Conservation (phyloP, 2,329 filamentous ascomycete genomes). For the Myriangium duriaei region DNA sequence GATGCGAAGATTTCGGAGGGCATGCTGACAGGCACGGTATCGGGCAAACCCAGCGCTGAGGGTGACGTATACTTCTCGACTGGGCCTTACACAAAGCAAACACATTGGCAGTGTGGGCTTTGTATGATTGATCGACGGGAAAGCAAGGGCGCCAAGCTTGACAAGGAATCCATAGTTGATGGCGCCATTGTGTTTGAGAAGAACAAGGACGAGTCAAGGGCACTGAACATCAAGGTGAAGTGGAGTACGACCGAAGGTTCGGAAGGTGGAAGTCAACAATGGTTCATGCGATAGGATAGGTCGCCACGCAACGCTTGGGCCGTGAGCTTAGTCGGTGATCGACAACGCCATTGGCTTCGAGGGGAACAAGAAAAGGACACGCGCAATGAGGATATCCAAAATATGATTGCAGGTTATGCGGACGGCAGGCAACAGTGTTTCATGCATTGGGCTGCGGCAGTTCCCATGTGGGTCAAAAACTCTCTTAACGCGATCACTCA, state of each 20-base stretch:
- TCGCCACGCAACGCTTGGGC: no score
- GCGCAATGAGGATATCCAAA: no score
- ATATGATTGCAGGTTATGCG: no score
- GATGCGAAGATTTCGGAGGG: conserved; percentile 41
- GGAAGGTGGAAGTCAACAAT: conserved; percentile 18
- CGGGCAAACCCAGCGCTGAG: conserved; percentile 48
- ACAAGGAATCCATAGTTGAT: conserved; percentile 45
- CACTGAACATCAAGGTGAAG: conserved; percentile 27
- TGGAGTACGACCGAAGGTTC: conserved; percentile 24
- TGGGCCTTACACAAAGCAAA: conserved; percentile 60
- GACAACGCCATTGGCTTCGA: no score
- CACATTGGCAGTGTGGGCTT: conserved; percentile 84
- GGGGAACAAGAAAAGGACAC: no score
- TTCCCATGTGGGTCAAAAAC: no score
- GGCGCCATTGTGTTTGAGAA: conserved; percentile 31
- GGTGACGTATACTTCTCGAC: conserved; percentile 77
- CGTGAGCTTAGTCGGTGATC: no score
- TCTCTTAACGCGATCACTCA: no score
- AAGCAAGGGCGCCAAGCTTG: conserved; percentile 34
- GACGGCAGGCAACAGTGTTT: no score
- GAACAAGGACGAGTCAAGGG: conserved; percentile 25
- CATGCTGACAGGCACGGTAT: conserved; percentile 9
- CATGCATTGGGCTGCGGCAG: no score
- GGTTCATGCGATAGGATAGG: conserved; percentile 22
- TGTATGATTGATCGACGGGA: conserved; percentile 52